Evolutionary conservation across 2,329 filamentous ascomycete species (phyloP).

Genomic region (Botrytis galanthina): DNA sequence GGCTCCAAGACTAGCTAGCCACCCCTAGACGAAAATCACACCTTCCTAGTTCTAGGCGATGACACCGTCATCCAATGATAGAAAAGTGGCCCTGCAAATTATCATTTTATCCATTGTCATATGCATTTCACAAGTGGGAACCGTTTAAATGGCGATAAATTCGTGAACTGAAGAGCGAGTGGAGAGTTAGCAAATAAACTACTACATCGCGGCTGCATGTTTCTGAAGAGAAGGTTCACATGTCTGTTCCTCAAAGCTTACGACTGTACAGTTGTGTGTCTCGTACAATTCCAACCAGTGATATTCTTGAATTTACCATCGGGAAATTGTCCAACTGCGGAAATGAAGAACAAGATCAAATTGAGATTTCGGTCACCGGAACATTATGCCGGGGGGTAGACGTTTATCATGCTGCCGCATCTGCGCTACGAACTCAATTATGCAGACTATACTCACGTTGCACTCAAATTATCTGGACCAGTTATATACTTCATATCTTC

Average conservation of each 20-base stretch:
- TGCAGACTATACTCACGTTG: constrained; percentile 7
- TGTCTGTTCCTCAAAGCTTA: neutral
- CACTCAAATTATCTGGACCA: neutral
- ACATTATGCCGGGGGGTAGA: constrained; percentile 8
- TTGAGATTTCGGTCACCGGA: constrained; percentile 16
- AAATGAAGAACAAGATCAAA: constrained; percentile 9
- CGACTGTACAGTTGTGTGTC: neutral
- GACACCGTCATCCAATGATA: constrained; percentile 10
- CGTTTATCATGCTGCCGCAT: constrained; percentile 13
- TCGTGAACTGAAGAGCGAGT: neutral
- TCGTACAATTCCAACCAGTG: neutral
- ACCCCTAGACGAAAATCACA: constrained; percentile 13
- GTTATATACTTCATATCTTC: neutral
- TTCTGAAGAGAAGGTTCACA: neutral
- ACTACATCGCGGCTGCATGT: neutral
- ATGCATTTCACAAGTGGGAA: neutral
- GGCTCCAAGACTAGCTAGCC: constrained; percentile 1
- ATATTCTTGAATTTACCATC: neutral
- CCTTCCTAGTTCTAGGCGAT: constrained; percentile 9
- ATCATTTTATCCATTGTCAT: neutral
- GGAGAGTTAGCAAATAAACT: neutral
- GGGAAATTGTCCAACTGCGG: constrained; percentile 1
- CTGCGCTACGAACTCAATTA: constrained; percentile 5
- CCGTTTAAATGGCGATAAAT: neutral
- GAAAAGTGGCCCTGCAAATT: neutral